Percentiles rank a stretch among this genome's conserved stretches.
These are phyloP conservation scores for Grosmannia serpens DNA, from an alignment of 2,329 filamentous ascomycete species.

Conservation along the genomic window DNA sequence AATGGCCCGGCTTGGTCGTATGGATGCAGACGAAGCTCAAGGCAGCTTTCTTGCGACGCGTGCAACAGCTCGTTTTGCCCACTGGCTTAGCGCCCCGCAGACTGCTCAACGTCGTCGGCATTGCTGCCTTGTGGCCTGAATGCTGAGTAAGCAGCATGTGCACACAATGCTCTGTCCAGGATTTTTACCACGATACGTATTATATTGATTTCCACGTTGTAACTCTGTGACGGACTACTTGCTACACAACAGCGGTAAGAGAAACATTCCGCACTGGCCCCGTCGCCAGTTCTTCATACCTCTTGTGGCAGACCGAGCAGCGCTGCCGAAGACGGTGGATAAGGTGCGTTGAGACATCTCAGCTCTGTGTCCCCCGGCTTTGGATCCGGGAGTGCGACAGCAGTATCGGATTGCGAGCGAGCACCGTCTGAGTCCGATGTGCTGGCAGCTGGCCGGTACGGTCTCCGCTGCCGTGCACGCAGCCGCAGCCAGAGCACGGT, in stretches of 20 bases:
- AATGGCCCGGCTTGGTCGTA: not conserved
- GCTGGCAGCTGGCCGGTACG: not conserved
- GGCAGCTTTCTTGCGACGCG: slow-evolving; percentile 12
- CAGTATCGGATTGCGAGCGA: too few species aligned
- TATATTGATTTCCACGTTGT: too few species aligned
- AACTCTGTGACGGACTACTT: not conserved
- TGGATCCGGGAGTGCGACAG: not conserved
- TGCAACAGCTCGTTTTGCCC: slow-evolving; percentile 7
- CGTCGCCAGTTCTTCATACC: too few species aligned
- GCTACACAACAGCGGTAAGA: not conserved
- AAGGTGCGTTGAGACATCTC: too few species aligned
- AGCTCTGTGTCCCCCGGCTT: not conserved
- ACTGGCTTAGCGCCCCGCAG: too few species aligned
- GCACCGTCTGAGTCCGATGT: not conserved
- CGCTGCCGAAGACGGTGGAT: not conserved
- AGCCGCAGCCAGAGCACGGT: not conserved
- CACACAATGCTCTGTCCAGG: too few species aligned
- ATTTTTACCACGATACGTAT: too few species aligned
- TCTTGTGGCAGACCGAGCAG: not conserved
- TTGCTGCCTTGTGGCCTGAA: slow-evolving; percentile 5
- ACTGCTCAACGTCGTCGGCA: not conserved
- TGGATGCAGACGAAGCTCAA: slow-evolving; percentile 7
- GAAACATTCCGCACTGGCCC: not conserved
- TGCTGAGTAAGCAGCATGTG: too few species aligned
- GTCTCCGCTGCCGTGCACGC: not conserved